phyloP scores from a whole-genome alignment of 441 rosid species.

The Adansonia madagascariensis region DNA sequence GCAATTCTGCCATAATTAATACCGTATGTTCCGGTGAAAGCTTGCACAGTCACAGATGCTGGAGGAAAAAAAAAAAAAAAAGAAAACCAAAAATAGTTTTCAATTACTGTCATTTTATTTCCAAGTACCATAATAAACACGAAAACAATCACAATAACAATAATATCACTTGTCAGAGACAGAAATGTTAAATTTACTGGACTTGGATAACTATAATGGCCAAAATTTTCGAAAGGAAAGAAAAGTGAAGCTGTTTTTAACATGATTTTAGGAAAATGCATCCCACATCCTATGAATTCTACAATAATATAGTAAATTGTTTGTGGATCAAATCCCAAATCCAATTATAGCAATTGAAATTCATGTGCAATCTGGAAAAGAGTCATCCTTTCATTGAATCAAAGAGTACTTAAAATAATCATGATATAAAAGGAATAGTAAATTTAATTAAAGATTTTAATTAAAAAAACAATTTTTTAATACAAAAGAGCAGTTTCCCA shows the following conservation, averaged over 20 bases:
- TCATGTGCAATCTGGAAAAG: background rate
- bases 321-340: conserved; percentile 16
- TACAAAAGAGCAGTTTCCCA: background rate
- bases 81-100: background rate
- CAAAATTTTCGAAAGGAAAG: background rate
- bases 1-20: conserved; percentile 94
- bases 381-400: background rate
- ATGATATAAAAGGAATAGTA: background rate
- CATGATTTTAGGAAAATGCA: conserved; percentile 9
- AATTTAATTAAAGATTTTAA: background rate
- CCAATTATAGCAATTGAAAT: conserved; percentile 10
- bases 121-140: conserved; percentile 16
- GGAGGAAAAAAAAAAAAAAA: conserved; percentile 26
- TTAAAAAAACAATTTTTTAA: background rate
- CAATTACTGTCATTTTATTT: conserved; percentile 24
- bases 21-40: conserved; percentile 86
- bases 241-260: background rate
- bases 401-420: background rate
- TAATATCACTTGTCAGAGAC: background rate
- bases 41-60: conserved; percentile 50
- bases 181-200: background rate
- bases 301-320: background rate
- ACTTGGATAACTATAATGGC: background rate
- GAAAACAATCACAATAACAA: background rate
- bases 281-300: background rate